Base-by-base conservation (phyloP, 441 rosid genomes). In the Brassica hybrid region DNA sequence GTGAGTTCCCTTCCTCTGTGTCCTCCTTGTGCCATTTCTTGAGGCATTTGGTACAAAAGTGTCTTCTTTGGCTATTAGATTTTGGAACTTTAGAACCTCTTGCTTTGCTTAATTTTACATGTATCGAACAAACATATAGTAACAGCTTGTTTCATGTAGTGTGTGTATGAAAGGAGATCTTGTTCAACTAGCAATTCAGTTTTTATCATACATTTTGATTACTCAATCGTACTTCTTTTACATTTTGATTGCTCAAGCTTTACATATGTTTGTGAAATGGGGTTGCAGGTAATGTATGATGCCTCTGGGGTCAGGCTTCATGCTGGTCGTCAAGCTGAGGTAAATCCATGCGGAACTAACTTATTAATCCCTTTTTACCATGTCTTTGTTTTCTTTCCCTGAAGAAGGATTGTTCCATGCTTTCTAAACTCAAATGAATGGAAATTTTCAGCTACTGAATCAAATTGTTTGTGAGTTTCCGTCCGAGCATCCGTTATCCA, bases 281-380 rank as follows among this genome's bases (percentile, higher is more conserved):
- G n/a, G 19, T 65, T 85, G 74, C 80, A 96, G 99, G 98, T 96
- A 13, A 96, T 94, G 99, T 96, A 92, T 84, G 99, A 96, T 85
- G 99, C 99, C 19, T 86, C 97, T 0, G 99, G 99, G 18, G 90
- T 96, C 74, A 89, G 99, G 77, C 96, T 88, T 76, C 99, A 94
- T 80, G 98, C 98, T 69, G 98, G 99, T 69, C 97, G 96, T 72
- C 99, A 96, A 85, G 99, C 98, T 66, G 99, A 96, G 88, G 99
- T 92, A 82, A 65, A 80, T 34, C 38, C 38, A n/a, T n/a, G n/a
- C n/a, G n/a, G n/a, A n/a, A n/a, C n/a, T n/a, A n/a, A n/a, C n/a
- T n/a, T n/a, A n/a, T n/a, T n/a, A n/a, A n/a, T n/a, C n/a, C n/a
- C n/a, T n/a, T n/a, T n/a, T n/a, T n/a, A n/a, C n/a, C n/a, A n/a